A percentile compares a stretch with the other conserved stretches of the same genome.
Evolutionary conservation across 2,329 filamentous ascomycete species (phyloP).

Genomic region (Aspergillus ruber): DNA sequence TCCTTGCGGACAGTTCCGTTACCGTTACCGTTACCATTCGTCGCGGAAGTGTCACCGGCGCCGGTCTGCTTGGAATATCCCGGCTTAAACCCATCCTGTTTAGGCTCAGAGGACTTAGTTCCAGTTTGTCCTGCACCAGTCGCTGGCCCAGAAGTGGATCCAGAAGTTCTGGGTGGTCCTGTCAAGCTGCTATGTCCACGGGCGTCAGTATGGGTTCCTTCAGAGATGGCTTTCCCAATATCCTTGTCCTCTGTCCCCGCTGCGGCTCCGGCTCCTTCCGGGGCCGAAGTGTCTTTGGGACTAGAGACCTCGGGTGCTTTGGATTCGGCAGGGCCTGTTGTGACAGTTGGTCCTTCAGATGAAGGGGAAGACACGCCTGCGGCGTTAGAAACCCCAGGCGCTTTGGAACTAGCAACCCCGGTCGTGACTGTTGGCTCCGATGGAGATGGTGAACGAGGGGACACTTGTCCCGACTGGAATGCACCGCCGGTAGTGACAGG

Average conservation of each 20-base stretch:
- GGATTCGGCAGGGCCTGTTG: neutral
- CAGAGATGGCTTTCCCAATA: neutral
- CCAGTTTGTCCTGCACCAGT: neutral
- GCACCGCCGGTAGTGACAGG: conserved; percentile 21
- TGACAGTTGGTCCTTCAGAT: conserved; percentile 2
- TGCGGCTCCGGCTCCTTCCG: neutral
- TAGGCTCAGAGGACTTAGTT: neutral
- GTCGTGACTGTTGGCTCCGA: conserved; percentile 18
- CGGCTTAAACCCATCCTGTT: neutral
- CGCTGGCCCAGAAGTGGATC: no score
- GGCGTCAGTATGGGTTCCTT: no score
- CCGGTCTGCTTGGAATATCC: neutral
- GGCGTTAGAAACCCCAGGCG: conserved; percentile 13
- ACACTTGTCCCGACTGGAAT: conserved; percentile 12
- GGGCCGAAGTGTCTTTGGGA: neutral
- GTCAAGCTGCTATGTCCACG: no score
- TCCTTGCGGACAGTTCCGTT: neutral
- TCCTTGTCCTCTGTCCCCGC: neutral
- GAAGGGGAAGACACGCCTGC: conserved; percentile 1
- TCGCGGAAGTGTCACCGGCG: neutral
- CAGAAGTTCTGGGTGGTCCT: no score
- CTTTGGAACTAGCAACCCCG: conserved; percentile 14
- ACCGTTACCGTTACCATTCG: neutral
- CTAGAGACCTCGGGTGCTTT: neutral
- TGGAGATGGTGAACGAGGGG: conserved; percentile 11